Percentiles rank a stretch among this genome's conserved stretches.
Conservation (phyloP, 148 eudicot species). For the Rhododendron williamsianum region DNA sequence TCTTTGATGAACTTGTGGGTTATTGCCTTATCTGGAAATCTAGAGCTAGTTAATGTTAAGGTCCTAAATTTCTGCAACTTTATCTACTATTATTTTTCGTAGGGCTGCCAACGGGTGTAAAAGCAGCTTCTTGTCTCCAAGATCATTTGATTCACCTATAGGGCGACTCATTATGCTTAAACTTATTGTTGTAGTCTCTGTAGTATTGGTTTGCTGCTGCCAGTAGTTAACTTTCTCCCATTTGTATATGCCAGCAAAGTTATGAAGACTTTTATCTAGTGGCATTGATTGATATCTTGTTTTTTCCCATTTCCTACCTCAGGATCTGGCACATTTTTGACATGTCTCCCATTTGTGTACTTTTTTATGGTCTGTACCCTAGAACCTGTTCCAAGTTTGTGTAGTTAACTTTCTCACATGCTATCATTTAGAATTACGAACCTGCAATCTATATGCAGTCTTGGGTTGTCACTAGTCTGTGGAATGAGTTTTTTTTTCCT, state of each 20-base stretch:
- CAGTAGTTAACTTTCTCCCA: not conserved
- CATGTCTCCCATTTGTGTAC: not conserved
- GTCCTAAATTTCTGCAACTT: not conserved
- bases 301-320: not conserved
- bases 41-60: not conserved
- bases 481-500: not conserved
- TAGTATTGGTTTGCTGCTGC: not conserved
- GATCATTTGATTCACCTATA: not conserved
- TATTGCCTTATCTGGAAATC: constrained; percentile 1
- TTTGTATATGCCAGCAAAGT: not conserved
- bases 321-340: not conserved
- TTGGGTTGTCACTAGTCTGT: not conserved
- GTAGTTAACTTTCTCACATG: not conserved
- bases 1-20: not conserved
- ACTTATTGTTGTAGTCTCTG: not conserved
- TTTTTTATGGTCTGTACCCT: not conserved
- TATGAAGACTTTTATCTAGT: not conserved
- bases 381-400: not conserved
- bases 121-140: not conserved
- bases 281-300: not conserved
- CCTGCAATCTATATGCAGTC: not conserved
- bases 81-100: not conserved
- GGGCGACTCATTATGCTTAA: not conserved
- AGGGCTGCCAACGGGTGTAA: not conserved
- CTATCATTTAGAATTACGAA: not conserved